These are phyloP conservation scores for Leccinellum albellum DNA, from an alignment of 768 basidiomycete genomes.

Conservation along the genomic window DNA sequence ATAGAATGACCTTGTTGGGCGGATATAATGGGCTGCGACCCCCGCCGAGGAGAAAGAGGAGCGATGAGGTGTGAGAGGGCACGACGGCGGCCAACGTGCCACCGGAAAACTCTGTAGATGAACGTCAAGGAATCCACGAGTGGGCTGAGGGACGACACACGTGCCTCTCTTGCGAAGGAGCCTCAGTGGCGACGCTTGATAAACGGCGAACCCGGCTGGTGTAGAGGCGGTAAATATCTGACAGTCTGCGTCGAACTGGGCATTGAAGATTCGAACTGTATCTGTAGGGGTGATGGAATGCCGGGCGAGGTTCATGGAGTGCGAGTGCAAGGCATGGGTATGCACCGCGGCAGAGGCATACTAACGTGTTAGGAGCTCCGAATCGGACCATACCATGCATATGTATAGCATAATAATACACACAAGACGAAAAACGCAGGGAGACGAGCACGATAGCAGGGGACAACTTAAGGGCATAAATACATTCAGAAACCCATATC, in stretches of 20 bases:
- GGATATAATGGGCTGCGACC: conserved; percentile 86
- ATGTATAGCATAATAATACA: conserved; percentile 16
- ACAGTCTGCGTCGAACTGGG: conserved; percentile 75
- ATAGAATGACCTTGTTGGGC: conserved; percentile 87
- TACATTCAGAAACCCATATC: conserved; percentile 16
- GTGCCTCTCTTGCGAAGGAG: conserved; percentile 81
- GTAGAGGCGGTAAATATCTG: conserved; percentile 79
- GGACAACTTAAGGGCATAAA: conserved; percentile 19
- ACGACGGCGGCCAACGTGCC: conserved; percentile 76
- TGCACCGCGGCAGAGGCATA: conserved; percentile 18
- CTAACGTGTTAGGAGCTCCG: conserved; percentile 14
- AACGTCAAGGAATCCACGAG: conserved; percentile 15
- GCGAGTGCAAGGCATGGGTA: conserved; percentile 11
- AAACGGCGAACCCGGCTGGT: conserved; percentile 79
- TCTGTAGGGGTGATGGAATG: conserved; percentile 76
- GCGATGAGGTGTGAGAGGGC: conserved; percentile 76
- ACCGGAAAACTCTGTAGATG: conserved; percentile 60
- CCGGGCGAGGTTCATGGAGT: conserved; percentile 80
- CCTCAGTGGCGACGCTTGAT: conserved; percentile 69
- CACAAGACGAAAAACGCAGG: conserved; percentile 19
- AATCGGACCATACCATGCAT: conserved; percentile 7
- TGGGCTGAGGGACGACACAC: conserved; percentile 4
- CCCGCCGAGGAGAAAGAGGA: conserved; percentile 84
- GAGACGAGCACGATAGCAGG: conserved; percentile 17
- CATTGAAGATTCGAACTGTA: conserved; percentile 73